Evolutionary conservation across 2,329 filamentous ascomycete species (phyloP).

Genomic region (Aspergillus viridinutans): DNA sequence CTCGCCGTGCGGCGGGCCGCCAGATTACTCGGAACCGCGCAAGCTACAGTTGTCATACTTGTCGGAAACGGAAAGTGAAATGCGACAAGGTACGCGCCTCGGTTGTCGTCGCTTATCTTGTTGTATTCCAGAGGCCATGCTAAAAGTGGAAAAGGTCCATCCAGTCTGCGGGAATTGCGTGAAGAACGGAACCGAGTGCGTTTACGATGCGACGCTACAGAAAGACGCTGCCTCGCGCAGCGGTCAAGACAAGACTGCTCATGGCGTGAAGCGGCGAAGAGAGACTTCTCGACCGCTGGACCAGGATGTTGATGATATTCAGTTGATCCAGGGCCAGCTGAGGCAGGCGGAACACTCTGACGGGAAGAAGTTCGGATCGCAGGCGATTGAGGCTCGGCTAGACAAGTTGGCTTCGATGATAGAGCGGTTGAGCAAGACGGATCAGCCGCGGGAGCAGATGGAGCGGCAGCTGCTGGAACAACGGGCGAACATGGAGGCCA

Average conservation of each 20-base stretch:
- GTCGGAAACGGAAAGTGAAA: conserved; percentile 46
- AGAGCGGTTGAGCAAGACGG: conserved; percentile 37
- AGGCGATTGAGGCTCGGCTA: conserved; percentile 41
- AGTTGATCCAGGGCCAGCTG: conserved; percentile 28
- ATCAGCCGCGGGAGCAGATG: conserved; percentile 24
- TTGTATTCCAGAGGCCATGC: neutral
- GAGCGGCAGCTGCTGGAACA: conserved; percentile 18
- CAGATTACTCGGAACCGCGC: conserved; percentile 46
- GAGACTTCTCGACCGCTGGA: conserved; percentile 24
- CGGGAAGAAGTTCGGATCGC: conserved; percentile 26
- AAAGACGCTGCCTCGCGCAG: conserved; percentile 18
- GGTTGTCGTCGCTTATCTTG: neutral
- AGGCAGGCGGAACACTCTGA: conserved; percentile 20
- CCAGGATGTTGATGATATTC: conserved; percentile 30
- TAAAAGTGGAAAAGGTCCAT: conserved; percentile 30
- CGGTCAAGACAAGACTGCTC: conserved; percentile 10
- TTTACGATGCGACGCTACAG: conserved; percentile 36
- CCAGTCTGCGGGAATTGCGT: conserved; percentile 44
- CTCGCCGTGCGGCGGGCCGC: conserved; percentile 23
- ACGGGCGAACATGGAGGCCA: conserved; percentile 12
- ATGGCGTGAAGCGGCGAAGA: conserved; percentile 36
- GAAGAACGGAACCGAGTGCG: conserved; percentile 41
- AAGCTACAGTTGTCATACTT: conserved; percentile 46
- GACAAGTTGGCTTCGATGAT: conserved; percentile 44
- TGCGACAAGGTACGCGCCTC: conserved; percentile 37